These are phyloP conservation scores for Apiotrichum montevideense DNA, from an alignment of 1,284 basidiomycete genomes.

Conservation along the genomic window DNA sequence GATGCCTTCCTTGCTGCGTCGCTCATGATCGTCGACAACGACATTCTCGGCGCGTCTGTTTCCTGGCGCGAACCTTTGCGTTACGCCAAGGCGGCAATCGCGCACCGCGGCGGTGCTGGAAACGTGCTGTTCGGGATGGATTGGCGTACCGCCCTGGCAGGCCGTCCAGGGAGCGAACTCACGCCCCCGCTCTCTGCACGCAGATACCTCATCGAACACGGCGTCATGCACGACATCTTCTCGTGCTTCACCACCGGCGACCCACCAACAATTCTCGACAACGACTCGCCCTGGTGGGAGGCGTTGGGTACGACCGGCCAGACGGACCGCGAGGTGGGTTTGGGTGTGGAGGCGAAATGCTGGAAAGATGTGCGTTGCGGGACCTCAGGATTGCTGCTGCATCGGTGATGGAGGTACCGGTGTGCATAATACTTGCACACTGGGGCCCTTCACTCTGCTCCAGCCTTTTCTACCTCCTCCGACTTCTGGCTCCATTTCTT, in stretches of 20 bases:
- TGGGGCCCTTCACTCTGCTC: no score
- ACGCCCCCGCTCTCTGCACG: conserved; percentile 4
- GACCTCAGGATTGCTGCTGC: no score
- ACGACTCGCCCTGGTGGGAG: conserved; percentile 30
- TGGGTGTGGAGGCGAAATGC: no score
- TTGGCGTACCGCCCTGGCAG: conserved; percentile 8
- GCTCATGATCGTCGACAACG: conserved; percentile 25
- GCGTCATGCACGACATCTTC: conserved; percentile 27
- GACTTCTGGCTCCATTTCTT: no score
- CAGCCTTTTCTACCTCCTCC: no score
- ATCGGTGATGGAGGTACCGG: no score
- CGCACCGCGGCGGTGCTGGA: conserved; percentile 28
- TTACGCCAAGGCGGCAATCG: conserved; percentile 23
- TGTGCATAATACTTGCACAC: no score
- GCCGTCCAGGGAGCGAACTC: background rate
- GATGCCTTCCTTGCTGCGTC: conserved; percentile 31
- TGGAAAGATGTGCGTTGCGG: no score
- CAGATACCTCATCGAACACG: conserved; percentile 28
- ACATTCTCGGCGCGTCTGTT: conserved; percentile 27
- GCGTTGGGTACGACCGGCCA: conserved; percentile 15
- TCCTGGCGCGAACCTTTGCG: conserved; percentile 33
- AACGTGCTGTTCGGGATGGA: conserved; percentile 24
- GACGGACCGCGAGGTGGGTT: conserved; percentile 16
- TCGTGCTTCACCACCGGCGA: conserved; percentile 22
- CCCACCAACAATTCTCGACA: conserved; percentile 19